Evolutionary conservation across 805 yeast species (phyloP), one percentile per base, ranked within the genome.

Genomic region (Ogataea paradorogensis): DNA sequence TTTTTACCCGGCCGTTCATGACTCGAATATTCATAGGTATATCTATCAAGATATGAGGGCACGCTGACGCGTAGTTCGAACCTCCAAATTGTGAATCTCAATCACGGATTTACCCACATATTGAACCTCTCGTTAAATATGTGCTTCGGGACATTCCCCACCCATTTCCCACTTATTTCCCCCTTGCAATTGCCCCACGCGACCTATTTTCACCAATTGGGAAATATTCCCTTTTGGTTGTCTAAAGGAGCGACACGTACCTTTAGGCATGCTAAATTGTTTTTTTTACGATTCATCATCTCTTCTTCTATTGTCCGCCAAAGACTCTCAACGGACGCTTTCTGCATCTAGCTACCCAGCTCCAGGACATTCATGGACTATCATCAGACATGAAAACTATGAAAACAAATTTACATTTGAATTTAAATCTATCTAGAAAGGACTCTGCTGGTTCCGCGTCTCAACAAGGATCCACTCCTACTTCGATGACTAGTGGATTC

Each of bases 381-480:
- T 11, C 20, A 15, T 27, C 35, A 34, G 30, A 35, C 13, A 53
- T 53, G 58, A 56, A 54, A 50, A 46, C 58, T 15, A 55, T 56
- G 55, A 53, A 47, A 31, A 43, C 59, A 18, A 52, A 55, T 40
- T 40, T 56, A 30, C 59, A 56, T 37, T 38, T 56, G 30, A 51
- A 51, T 35, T 32, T 50, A 13, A 46, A 36, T 21, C 35, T 51
- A 13, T 38, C 51, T 23, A 51, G 57, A 37, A 43, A 48, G 36
- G 56, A 52, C 42, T 40, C 47, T 11, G 37, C 33, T 9, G 24
- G 27, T 2, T 24, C 45, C 10, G 49, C 50, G 24, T 35, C 39
- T 21, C 40, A 30, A 24, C n/a, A 21, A 8, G 30, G 31, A 8
- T 24, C 26, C 16, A 36, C 40, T 15, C 40, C 33, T 23, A 33